Evolutionary conservation across 2,329 filamentous ascomycete genomes (phyloP).

Genomic region (Pyricularia sp.): DNA sequence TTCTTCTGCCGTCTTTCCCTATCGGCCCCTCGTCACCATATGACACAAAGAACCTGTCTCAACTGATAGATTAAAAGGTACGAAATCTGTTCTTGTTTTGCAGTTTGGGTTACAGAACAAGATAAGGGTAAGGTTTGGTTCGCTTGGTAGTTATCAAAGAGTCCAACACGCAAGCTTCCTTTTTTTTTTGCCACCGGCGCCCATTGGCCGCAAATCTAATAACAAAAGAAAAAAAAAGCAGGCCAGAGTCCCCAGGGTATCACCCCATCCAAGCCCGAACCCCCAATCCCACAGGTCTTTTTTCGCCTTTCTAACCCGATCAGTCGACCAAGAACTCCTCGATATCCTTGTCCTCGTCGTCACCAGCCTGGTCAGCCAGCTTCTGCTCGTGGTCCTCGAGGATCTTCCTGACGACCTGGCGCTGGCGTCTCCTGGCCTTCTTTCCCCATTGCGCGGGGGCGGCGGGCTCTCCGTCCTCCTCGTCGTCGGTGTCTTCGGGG

Average conservation of each 20-base stretch:
- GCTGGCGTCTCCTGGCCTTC: constrained; percentile 60
- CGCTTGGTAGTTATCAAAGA: not conserved
- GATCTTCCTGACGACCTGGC: constrained; percentile 55
- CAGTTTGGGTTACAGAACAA: not conserved
- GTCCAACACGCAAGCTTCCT: not conserved
- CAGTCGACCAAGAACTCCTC: constrained; percentile 57
- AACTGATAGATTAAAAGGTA: not conserved
- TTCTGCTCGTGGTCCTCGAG: constrained; percentile 53
- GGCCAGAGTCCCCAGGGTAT: not conserved
- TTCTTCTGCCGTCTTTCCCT: not conserved
- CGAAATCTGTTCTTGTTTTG: not conserved
- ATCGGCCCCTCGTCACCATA: not conserved
- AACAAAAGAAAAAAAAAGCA: not conserved
- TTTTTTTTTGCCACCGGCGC: not conserved
- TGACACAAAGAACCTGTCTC: not conserved
- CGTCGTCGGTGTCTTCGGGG: constrained; percentile 41
- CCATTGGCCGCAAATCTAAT: not conserved
- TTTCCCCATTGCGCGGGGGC: constrained; percentile 54
- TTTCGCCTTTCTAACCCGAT: not conserved
- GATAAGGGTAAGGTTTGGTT: not conserved
- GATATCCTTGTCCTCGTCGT: constrained; percentile 67
- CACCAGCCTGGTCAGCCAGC: constrained; percentile 44
- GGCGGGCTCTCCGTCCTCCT: constrained; percentile 27
- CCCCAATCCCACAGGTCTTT: not conserved
- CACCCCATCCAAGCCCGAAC: not conserved